These are phyloP conservation scores for Bretschneidera sinensis DNA, from an alignment of 345 rosid genomes.

Conservation along the genomic window DNA sequence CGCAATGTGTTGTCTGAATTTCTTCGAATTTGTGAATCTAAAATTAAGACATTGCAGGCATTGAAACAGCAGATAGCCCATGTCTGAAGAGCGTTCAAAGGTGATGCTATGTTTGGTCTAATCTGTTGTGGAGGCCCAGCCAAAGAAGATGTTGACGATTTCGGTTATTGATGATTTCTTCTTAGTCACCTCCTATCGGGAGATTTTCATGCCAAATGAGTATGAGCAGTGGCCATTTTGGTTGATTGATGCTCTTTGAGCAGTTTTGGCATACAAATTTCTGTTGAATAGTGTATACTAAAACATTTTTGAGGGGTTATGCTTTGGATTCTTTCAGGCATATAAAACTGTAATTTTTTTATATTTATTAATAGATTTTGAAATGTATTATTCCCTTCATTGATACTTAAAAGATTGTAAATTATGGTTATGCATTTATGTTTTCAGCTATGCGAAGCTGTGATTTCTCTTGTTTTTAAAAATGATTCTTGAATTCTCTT, in stretches of 20 bases:
- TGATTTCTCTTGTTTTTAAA: no score
- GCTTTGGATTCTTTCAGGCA: background rate
- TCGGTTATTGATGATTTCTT: constrained; percentile 2
- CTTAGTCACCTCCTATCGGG: background rate
- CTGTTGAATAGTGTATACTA: constrained; percentile 4
- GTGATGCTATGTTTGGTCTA: background rate
- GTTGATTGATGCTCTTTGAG: background rate
- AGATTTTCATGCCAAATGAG: constrained; percentile 8
- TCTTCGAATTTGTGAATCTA: constrained; percentile 61
- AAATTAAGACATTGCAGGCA: constrained; percentile 43
- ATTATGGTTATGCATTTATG: background rate
- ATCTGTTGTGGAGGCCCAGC: background rate
- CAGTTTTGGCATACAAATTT: constrained; percentile 6
- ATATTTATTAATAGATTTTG: background rate
- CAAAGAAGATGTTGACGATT: background rate
- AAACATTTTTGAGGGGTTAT: background rate
- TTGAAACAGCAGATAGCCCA: constrained; percentile 59
- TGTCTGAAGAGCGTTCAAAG: constrained; percentile 26
- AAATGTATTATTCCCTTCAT: background rate
- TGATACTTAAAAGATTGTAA: background rate
- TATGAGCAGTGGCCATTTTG: background rate
- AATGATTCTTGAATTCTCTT: no score
- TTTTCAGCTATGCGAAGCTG: no score
- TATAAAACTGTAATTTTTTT: constrained; percentile 8
- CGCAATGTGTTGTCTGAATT: constrained; percentile 38